Conservation (phyloP, 768 basidiomycete species). For the Ramaria rubella region DNA sequence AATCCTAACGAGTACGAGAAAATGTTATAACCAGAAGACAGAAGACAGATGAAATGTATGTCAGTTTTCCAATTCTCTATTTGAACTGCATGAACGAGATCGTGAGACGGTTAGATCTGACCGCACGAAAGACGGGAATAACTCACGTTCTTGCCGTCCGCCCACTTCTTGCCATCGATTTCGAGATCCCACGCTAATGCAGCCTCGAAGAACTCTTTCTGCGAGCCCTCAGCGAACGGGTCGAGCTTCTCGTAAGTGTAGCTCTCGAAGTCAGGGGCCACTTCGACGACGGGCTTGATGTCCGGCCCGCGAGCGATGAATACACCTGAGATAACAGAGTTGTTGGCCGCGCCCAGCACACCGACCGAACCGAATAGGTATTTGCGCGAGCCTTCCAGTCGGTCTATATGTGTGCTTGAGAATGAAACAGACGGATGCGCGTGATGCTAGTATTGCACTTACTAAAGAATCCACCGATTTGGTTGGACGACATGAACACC, state of each 20-base stretch:
- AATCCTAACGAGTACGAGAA: too few relatives aligned
- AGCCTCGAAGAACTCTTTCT: conserved; percentile 89
- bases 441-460: conserved; percentile 3
- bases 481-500: conserved; percentile 93
- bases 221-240: conserved; percentile 50
- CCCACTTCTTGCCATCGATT: conserved; percentile 85
- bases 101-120: too few relatives aligned
- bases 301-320: conserved; percentile 82
- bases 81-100: too few relatives aligned
- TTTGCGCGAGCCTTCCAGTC: conserved; percentile 94
- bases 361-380: conserved; percentile 92
- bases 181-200: conserved; percentile 92
- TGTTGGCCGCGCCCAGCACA: conserved; percentile 75
- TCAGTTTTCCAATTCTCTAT: too few relatives aligned
- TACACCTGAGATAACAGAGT: conserved; percentile 75
- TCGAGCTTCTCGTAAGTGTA: conserved; percentile 79
- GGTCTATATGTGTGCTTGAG: conserved; percentile 39
- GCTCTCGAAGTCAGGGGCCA: conserved; percentile 88
- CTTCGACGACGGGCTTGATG: conserved; percentile 58
- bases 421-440: neutral
- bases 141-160: conserved; percentile 82
- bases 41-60: too few relatives aligned
- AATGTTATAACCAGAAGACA: too few relatives aligned
- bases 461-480: conserved; percentile 86
- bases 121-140: neutral